phyloP scores from a whole-genome alignment of 768 basidiomycete genomes.

The Suillus variegatus region DNA sequence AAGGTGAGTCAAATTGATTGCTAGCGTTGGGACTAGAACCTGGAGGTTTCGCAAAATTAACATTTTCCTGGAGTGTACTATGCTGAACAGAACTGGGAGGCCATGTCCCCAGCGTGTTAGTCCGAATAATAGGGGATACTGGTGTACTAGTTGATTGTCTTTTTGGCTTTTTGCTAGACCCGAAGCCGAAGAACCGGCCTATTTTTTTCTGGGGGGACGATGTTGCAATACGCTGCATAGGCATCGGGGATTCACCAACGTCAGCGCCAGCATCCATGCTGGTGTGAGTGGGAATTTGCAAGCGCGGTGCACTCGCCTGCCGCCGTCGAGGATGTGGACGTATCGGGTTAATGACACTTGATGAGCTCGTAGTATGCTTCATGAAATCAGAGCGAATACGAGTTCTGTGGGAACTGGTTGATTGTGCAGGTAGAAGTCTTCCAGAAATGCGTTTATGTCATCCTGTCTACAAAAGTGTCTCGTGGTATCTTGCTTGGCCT shows the following conservation, averaged over 20 bases:
- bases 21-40: constrained; percentile 21
- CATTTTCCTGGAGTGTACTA: background rate
- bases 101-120: constrained; percentile 21
- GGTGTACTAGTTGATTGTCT: constrained; percentile 1
- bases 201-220: constrained; percentile 38
- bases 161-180: constrained; percentile 21
- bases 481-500: constrained; percentile 43
- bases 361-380: constrained; percentile 38
- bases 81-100: constrained; percentile 8
- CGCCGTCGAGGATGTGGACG: constrained; percentile 31
- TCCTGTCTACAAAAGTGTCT: constrained; percentile 36
- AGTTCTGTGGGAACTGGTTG: constrained; percentile 11
- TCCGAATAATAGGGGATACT: constrained; percentile 4
- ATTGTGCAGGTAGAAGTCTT: constrained; percentile 16
- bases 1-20: constrained; percentile 55
- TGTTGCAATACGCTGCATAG: constrained; percentile 19
- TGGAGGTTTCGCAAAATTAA: background rate
- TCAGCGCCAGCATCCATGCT: constrained; percentile 53
- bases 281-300: constrained; percentile 43
- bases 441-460: constrained; percentile 32
- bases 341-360: constrained; percentile 39
- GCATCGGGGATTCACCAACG: constrained; percentile 64
- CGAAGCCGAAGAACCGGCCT: constrained; percentile 41
- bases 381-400: constrained; percentile 46
- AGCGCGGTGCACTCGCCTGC: constrained; percentile 30